These are phyloP conservation scores for Aspergillus chevalieri DNA, from an alignment of 2,329 filamentous ascomycete species.

Conservation along the genomic window DNA sequence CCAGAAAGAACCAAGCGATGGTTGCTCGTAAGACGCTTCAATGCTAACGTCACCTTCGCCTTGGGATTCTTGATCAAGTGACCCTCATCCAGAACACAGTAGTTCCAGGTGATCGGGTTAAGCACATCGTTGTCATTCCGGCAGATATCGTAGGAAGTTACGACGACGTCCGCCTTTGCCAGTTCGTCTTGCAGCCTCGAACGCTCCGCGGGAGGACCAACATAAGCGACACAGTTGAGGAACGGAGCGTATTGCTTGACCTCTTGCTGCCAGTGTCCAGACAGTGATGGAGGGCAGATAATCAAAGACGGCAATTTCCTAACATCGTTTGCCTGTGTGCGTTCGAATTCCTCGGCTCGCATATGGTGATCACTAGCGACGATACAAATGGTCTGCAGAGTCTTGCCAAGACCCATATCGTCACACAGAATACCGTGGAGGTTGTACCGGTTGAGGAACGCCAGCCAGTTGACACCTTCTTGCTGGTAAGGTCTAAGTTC, in stretches of 20 bases:
- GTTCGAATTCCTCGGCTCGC: slow-evolving; percentile 81
- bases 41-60: slow-evolving; percentile 88
- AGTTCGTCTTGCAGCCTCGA: slow-evolving; percentile 64
- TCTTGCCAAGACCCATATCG: slow-evolving; percentile 98
- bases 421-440: slow-evolving; percentile 97
- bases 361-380: slow-evolving; percentile 96
- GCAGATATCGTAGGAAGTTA: slow-evolving; percentile 97
- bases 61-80: slow-evolving; percentile 99
- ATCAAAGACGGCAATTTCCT: slow-evolving; percentile 83
- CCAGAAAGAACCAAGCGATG: slow-evolving; percentile 94
- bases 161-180: slow-evolving; percentile 78
- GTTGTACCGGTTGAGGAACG: slow-evolving; percentile 96
- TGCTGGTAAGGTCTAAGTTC: slow-evolving; percentile 96
- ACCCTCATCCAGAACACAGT: slow-evolving; percentile 92
- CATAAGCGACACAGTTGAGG: slow-evolving; percentile 80
- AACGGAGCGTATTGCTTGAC: slow-evolving; percentile 95
- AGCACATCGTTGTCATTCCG: slow-evolving; percentile 89
- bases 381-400: slow-evolving; percentile 93
- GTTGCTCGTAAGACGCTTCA: slow-evolving; percentile 84
- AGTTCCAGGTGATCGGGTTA: slow-evolving; percentile 85
- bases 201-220: slow-evolving; percentile 79
- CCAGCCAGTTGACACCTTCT: slow-evolving; percentile 96
- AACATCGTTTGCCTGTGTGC: slow-evolving; percentile 70
- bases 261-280: slow-evolving; percentile 98
- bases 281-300: slow-evolving; percentile 90